Evolutionary conservation across 2,329 filamentous ascomycete species (phyloP), one percentile per base, ranked within the genome.

Genomic region (Chaetothyriales sp.): DNA sequence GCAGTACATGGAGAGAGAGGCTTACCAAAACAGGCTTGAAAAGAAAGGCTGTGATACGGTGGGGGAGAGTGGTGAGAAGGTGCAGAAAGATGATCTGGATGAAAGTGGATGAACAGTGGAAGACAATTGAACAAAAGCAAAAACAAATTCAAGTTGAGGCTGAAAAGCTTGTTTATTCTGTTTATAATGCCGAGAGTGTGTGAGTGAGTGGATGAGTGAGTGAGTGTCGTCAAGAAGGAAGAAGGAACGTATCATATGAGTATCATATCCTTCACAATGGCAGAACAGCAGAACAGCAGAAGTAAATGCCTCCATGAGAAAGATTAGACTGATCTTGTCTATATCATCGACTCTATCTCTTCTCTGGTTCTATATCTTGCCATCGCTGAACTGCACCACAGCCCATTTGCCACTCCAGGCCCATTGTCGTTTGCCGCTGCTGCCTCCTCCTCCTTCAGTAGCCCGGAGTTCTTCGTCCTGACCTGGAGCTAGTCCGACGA

Each of bases 321-420:
- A 12, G 12, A 9, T 36, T 3, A 25, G 22, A 25, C 22, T 15
- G 12, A 4, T 39, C 32, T 39, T 39, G 32, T 39, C 7, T 32
- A 15, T 39, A 25, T 25, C 6, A 25, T 25, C 22, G 2, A 39
- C 10, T 39, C 32, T 39, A 39, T 15, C 12, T 39, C 15, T 15
- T 39, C 10, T 39, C 10, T 39, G 15, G 10, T 39, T 39, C 32
- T 39, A 39, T 39, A 46, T 48, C 64, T 84, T 84, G 0, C 84
- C 84, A 59, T 83, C 76, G 45, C 77, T 87, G 61, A 89, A 87
- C 26, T 86, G 88, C 3, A 94, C 81, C n/a, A 96, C 87, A 5
- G 90, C 90, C 85, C 86, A 96, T 68, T 95, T 95, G 43, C 90
- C 90, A 62, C 79, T 84, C 89, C 89, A 96, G 0, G 87, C 89